phyloP scores from a whole-genome alignment of 1,139 yeast genomes.

The Kurtzmaniella quercitrusa region DNA sequence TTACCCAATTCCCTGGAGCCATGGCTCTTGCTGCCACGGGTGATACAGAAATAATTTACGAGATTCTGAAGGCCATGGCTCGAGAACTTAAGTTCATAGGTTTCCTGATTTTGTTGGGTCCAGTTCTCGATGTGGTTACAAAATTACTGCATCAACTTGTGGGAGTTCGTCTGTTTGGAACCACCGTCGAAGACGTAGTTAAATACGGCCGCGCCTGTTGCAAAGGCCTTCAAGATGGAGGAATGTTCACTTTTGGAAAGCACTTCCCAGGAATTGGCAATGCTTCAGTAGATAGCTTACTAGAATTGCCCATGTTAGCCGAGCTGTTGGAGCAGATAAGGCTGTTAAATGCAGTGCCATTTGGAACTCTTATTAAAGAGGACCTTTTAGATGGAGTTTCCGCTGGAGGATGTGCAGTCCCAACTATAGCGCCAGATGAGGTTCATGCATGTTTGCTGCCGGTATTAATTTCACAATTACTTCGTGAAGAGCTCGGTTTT shows the following conservation, averaged over 20 bases:
- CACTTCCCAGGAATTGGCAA: constrained; percentile 70
- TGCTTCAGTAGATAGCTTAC: constrained; percentile 54
- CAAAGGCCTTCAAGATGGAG: constrained; percentile 53
- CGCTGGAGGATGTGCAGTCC: constrained; percentile 71
- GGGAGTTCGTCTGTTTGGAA: constrained; percentile 64
- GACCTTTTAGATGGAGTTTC: constrained; percentile 52
- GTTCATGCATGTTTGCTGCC: constrained; percentile 64
- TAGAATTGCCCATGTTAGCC: constrained; percentile 58
- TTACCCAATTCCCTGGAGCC: constrained; percentile 63
- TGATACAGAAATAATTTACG: constrained; percentile 46
- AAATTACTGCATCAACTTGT: constrained; percentile 54
- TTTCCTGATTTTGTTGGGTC: constrained; percentile 56
- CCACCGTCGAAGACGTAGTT: constrained; percentile 55
- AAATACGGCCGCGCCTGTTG: constrained; percentile 54
- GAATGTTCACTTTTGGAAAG: constrained; percentile 55
- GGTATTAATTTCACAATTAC: constrained; percentile 47
- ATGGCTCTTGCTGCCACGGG: constrained; percentile 64
- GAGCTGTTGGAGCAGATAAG: constrained; percentile 55
- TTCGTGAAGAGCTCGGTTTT: constrained; percentile 51
- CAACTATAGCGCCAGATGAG: constrained; percentile 58
- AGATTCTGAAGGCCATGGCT: constrained; percentile 56
- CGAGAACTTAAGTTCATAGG: constrained; percentile 53
- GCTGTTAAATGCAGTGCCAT: constrained; percentile 50
- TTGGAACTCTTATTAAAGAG: constrained; percentile 45
- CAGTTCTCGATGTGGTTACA: constrained; percentile 61